Evolutionary conservation across 768 basidiomycete species (phyloP), one percentile per base, ranked within the genome.

Genomic region (Russula griseocarnosa): DNA sequence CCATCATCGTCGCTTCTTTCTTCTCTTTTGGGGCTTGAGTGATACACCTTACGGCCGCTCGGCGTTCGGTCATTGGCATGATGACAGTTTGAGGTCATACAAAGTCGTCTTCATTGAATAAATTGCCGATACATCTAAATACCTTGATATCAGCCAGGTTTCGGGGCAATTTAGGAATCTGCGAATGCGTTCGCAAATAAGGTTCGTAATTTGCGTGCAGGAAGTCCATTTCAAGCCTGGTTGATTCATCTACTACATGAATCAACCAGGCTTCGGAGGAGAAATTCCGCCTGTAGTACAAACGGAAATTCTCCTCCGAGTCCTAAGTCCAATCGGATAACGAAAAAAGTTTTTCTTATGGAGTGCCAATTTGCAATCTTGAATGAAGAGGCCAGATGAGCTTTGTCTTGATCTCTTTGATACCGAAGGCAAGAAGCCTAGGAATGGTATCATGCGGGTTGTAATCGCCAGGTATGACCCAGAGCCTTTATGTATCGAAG

Each of bases 31-130:
- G 36, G 36, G 13, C 36, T 36, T 13, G 13, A 34, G 11, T 34
- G 54, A 58, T 58, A 32, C 44, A 32, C 44, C 11, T 58, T 49
- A 58, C 46, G 34, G 26, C 38, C 55, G 24, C 55, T 24, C 7
- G 22, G 55, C 55, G 20, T 10, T 34, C 40, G 28, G 16, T 7
- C 24, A 49, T 57, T 55, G 54, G 36, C 32, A 24, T n/a, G 18
- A 46, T 26, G 32, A 44, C 51, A 34, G 11, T 30, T 30, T 36
- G 36, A 36, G 36, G 36, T 36, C 36, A 36, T 36, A 30, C 26
- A 28, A 38, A 38, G 24, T 20, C 38, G 18, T 24, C 30, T 8
- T 42, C 7, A 22, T 22, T 42, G 20, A 26, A 30, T 11, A 14
- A 18, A 11, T 32, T 28, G 22, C 36, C 58, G 24, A 40, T 16